Percentiles rank a stretch among this genome's conserved stretches.
Evolutionary conservation across 1,139 yeast species (phyloP).

Genomic region (Saccharomyces hybrid): DNA sequence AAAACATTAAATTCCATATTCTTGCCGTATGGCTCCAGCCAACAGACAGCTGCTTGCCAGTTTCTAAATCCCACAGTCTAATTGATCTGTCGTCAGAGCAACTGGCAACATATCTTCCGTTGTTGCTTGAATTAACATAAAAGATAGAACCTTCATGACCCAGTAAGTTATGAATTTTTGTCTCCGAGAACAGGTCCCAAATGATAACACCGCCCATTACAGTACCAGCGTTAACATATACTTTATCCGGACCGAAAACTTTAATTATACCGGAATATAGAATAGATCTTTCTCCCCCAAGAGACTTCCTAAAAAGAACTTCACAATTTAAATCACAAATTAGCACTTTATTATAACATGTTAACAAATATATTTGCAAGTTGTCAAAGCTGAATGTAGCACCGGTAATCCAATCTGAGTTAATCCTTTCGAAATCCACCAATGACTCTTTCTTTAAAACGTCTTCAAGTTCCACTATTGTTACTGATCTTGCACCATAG

Average conservation of each 20-base stretch:
- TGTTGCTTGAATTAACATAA: slow-evolving; percentile 56
- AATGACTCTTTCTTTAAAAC: slow-evolving; percentile 22
- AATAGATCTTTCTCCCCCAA: slow-evolving; percentile 68
- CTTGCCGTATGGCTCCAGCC: slow-evolving; percentile 98
- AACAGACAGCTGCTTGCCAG: slow-evolving; percentile 54
- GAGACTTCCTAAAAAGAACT: slow-evolving; percentile 35
- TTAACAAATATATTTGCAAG: slow-evolving; percentile 44
- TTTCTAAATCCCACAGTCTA: slow-evolving; percentile 55
- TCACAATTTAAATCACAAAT: slow-evolving; percentile 35
- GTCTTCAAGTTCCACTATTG: slow-evolving; percentile 35
- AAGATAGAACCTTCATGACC: slow-evolving; percentile 91
- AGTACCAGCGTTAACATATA: slow-evolving; percentile 77
- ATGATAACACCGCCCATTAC: slow-evolving; percentile 81
- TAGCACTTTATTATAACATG: slow-evolving; percentile 73
- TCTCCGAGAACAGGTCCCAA: slow-evolving; percentile 52
- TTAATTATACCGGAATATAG: slow-evolving; percentile 77
- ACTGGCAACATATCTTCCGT: slow-evolving; percentile 53
- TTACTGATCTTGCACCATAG: slow-evolving; percentile 68
- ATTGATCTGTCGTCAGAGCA: slow-evolving; percentile 94
- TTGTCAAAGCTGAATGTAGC: slow-evolving; percentile 42
- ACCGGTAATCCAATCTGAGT: slow-evolving; percentile 72
- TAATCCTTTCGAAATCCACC: slow-evolving; percentile 38
- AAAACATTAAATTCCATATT: slow-evolving; percentile 76
- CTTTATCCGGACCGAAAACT: slow-evolving; percentile 37
- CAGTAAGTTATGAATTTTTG: slow-evolving; percentile 47